Evolutionary conservation across 345 rosid genomes (phyloP).

Genomic region (Atalantia buxifolia): DNA sequence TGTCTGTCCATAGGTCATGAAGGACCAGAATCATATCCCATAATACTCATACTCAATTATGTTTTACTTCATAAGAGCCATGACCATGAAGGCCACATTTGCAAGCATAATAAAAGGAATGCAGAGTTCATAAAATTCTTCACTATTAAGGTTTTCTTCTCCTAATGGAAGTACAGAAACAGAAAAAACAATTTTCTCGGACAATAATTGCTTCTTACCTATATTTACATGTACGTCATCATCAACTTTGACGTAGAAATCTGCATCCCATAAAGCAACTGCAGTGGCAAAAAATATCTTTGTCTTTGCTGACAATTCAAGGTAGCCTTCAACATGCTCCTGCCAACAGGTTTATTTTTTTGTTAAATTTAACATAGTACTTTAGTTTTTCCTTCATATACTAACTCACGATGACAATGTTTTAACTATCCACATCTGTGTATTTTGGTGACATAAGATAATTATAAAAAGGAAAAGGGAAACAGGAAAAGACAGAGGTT

Average conservation of each 20-base stretch:
- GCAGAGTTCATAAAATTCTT: background rate
- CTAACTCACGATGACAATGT: background rate
- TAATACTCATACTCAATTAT: background rate
- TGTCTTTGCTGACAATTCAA: constrained; percentile 93
- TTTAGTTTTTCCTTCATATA: background rate
- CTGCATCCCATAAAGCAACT: constrained; percentile 91
- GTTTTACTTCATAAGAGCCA: background rate
- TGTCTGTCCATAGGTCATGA: background rate
- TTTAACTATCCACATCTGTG: background rate
- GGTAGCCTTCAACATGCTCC: constrained; percentile 99
- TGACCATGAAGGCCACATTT: background rate
- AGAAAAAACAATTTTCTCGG: background rate
- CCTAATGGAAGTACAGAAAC: background rate
- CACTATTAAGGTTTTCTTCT: background rate
- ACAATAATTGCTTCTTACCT: constrained; percentile 42
- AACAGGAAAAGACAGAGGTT: constrained; percentile 1
- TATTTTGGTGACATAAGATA: constrained; percentile 5
- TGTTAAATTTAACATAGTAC: background rate
- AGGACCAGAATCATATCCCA: background rate
- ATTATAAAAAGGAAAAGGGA: background rate
- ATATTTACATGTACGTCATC: constrained; percentile 97
- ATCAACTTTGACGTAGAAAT: constrained; percentile 94
- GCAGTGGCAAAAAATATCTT: constrained; percentile 85
- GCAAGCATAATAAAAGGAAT: background rate
- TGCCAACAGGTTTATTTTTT: constrained; percentile 30